Conservation (phyloP, 176 grass and related monocot species). For the Melocanna baccifera region DNA sequence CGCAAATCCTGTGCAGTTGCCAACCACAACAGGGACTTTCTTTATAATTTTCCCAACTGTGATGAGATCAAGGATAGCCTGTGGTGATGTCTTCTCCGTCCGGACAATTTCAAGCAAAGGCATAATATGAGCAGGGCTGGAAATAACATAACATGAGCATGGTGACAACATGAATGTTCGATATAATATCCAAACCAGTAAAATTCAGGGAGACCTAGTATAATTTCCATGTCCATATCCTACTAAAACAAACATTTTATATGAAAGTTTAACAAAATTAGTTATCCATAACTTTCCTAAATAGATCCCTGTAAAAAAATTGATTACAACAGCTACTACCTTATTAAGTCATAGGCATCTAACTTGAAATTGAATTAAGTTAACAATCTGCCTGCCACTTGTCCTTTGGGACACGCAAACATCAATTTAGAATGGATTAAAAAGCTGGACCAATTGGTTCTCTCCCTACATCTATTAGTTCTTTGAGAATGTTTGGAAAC, state of each 20-base stretch:
- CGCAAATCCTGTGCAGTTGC: conserved; percentile 96
- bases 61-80: conserved; percentile 88
- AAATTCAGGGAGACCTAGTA: background rate
- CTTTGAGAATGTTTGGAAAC: background rate
- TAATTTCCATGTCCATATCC: conserved; percentile 2
- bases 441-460: background rate
- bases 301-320: background rate
- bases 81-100: conserved; percentile 89
- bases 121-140: conserved; percentile 99
- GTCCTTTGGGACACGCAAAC: background rate
- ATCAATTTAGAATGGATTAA: background rate
- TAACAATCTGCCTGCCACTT: background rate
- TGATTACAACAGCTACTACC: background rate
- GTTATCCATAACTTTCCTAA: background rate
- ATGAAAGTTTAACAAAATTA: background rate
- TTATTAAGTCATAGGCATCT: background rate
- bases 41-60: conserved; percentile 91
- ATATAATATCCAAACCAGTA: background rate
- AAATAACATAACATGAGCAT: conserved; percentile 38
- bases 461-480: background rate
- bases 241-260: background rate
- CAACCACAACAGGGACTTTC: conserved; percentile 94
- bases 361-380: background rate
- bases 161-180: background rate
- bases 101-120: conserved; percentile 97